Conservation (phyloP, 2,329 filamentous ascomycete species). For the Colletotrichum sp. region DNA sequence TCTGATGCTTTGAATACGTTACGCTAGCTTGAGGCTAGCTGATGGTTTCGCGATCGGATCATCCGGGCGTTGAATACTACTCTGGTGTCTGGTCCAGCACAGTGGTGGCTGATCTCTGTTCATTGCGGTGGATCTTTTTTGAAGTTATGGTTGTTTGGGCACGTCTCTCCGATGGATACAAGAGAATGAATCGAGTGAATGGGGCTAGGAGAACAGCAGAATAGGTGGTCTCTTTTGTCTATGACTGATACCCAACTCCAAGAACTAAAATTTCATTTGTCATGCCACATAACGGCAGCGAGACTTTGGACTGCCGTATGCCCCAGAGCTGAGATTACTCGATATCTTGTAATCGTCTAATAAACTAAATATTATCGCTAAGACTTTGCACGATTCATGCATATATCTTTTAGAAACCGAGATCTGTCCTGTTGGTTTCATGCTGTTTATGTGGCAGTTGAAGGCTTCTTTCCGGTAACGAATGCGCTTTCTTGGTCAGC, state of each 20-base stretch:
- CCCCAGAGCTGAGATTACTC: neutral
- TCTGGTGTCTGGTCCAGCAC: fast-evolving
- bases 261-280: neutral
- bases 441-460: neutral
- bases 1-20: neutral
- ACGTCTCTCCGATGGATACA: neutral
- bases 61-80: fast-evolving
- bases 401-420: neutral
- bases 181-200: neutral
- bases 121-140: neutral
- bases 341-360: neutral
- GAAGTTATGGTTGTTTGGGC: neutral
- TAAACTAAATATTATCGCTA: neutral
- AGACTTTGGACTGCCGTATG: neutral
- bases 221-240: neutral
- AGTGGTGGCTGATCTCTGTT: neutral
- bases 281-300: fast-evolving
- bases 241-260: neutral
- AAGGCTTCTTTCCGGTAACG: neutral
- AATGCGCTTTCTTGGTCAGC: neutral
- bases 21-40: neutral
- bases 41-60: fast-evolving
- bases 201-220: neutral
- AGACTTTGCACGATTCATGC: fast-evolving
- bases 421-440: fast-evolving